A percentile compares a stretch with the other conserved stretches of the same genome.
Evolutionary conservation across 1,284 basidiomycete genomes (phyloP).

Genomic region (Ustilago nuda): DNA sequence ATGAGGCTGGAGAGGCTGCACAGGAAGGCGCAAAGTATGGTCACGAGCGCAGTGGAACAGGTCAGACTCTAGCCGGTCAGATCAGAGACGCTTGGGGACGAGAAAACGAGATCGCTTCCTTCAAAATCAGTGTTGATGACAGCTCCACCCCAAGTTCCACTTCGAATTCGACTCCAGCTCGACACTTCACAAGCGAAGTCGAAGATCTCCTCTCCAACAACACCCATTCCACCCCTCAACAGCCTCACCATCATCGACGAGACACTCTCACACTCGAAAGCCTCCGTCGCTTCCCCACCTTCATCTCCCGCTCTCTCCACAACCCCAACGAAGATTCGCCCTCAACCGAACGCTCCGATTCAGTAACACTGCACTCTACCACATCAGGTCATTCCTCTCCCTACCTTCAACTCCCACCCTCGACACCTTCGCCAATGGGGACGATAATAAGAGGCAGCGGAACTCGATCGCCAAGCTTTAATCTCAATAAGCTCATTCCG

Average conservation of each 20-base stretch:
- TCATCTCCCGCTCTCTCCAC: not conserved
- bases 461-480: conserved; percentile 31
- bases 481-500: conserved; percentile 42
- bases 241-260: not conserved
- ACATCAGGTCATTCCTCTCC: conserved; percentile 21
- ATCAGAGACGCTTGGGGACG: conserved; percentile 38
- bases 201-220: conserved; percentile 15
- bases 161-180: not conserved
- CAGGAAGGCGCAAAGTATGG: conserved; percentile 12
- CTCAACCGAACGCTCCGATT: conserved; percentile 16
- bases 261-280: not conserved
- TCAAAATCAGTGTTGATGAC: not conserved
- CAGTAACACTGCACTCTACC: conserved; percentile 1
- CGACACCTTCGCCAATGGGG: not conserved
- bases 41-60: conserved; percentile 19
- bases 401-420: conserved; percentile 21
- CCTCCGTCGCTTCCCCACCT: conserved; percentile 1
- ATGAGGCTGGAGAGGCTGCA: conserved; percentile 17
- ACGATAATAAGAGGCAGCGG: conserved; percentile 15
- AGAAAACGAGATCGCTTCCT: conserved; percentile 7
- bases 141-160: not conserved
- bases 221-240: not conserved
- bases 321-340: conserved; percentile 16
- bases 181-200: conserved; percentile 28
- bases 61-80: conserved; percentile 35